Evolutionary conservation across 2,329 filamentous ascomycete genomes (phyloP), one percentile per base, ranked within the genome.

Genomic region (Pseudocercospora fuligena): DNA sequence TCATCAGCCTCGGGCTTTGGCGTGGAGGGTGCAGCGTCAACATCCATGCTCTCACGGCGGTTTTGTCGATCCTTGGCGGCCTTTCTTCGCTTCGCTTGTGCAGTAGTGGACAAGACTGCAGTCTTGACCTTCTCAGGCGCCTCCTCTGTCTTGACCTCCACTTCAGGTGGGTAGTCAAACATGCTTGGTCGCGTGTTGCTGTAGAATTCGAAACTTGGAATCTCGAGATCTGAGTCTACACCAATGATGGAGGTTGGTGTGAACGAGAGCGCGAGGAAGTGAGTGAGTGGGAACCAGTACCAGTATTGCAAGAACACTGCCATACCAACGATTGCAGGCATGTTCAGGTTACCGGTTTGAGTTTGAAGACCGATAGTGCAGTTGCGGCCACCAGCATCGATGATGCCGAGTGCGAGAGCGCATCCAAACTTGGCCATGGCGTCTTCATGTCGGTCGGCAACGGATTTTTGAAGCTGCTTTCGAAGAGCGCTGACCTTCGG

Each of bases 201-300:
- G 85, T 97, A 89, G 84, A 97, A 97, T 79, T 96, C 96, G 87
- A 97, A 94, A 77, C 90, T 90, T 21, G 96, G 93, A 63, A 97
- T 93, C 75, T 97, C 93, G 14, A 99, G 86, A 76, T 97, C 92
- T 76, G 96, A 91, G 77, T 99, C 94, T 27, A 99, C 88, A 67
- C 92, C 94, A 73, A 98, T 97, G 76, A 99, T 92, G 1, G 95
- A 92, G 1, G 96, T 99, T 1, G 95, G 95, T n/a, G 92, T 93
- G 82, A 99, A 98, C 75, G 93, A 94, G 68, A 99, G 86, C 0
- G 94, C 96, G 65, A 99, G 80, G 88, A 99, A 99, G 81, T 99
- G 95, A 31, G 95, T 97, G 75, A 98, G 91, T 67, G 95, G 95
- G 88, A 99, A 99, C 95, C 95, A 99, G 84, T 99, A 99, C 95